Conservation (phyloP, 2,329 filamentous ascomycete species). For the Fusarium sp. region DNA sequence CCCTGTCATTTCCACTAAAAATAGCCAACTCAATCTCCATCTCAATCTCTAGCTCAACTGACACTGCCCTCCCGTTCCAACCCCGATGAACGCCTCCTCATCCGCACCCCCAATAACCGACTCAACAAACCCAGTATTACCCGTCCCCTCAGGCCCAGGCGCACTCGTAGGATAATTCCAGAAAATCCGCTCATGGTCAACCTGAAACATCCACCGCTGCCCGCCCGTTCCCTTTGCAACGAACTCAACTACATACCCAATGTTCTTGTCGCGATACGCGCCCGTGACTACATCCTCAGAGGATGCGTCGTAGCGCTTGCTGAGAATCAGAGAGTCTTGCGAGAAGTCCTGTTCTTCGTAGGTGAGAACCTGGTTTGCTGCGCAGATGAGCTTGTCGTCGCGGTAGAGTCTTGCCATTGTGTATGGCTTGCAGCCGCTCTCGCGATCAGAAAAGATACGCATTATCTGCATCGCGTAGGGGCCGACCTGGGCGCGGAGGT, state of each 20-base stretch:
- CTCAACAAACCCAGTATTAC: background rate
- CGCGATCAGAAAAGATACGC: background rate
- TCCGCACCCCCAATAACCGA: background rate
- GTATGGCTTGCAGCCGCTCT: background rate
- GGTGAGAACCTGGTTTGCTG: background rate
- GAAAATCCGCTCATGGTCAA: background rate
- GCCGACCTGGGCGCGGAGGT: background rate
- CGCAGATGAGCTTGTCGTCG: background rate
- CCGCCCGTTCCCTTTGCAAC: background rate
- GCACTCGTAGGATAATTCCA: background rate
- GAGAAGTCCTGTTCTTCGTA: background rate
- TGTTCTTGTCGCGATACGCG: background rate
- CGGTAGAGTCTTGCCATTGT: background rate
- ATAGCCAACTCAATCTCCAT: background rate
- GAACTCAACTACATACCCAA: background rate
- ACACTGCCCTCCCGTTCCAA: background rate
- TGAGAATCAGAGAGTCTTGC: accelerated
- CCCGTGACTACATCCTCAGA: background rate
- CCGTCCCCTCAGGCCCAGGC: background rate
- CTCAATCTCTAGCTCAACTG: background rate
- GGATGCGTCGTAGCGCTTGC: background rate
- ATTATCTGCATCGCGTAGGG: background rate
- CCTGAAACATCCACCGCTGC: background rate
- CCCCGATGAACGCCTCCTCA: background rate
- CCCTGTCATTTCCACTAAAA: background rate